These are phyloP conservation scores for Anthoceros angustus DNA, from an alignment of 225 moss, liverwort and hornwort genomes.

Conservation along the genomic window DNA sequence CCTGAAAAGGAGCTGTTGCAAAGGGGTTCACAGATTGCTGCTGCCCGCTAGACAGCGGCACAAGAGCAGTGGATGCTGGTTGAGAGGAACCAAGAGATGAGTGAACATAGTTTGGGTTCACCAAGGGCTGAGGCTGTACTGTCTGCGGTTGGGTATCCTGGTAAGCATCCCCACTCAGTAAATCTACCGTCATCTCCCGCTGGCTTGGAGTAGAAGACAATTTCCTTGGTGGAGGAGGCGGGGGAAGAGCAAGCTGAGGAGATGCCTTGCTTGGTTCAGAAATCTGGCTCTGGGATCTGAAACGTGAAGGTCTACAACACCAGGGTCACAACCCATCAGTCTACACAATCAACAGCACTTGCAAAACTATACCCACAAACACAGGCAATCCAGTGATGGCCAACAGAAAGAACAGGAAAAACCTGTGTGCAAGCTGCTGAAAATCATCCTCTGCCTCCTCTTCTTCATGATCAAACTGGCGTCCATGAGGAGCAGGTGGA, in stretches of 20 bases:
- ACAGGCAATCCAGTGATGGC: too few relatives aligned
- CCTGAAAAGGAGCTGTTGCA: neutral
- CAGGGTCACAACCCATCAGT: neutral
- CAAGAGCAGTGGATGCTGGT: constrained; percentile 22
- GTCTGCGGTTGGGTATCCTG: constrained; percentile 16
- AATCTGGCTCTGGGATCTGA: neutral
- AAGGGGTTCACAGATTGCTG: constrained; percentile 14
- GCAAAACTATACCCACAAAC: neutral
- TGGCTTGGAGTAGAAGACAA: constrained; percentile 20
- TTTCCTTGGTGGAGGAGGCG: constrained; percentile 46
- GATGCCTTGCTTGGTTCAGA: constrained; percentile 6
- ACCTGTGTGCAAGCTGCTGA: constrained; percentile 51
- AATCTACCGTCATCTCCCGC: constrained; percentile 43
- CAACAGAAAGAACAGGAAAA: constrained; percentile 3
- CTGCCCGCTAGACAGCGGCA: constrained; percentile 29
- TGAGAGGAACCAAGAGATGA: neutral
- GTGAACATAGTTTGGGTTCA: constrained; percentile 6
- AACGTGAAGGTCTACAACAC: neutral
- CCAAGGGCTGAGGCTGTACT: constrained; percentile 19
- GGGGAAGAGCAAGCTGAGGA: constrained; percentile 39
- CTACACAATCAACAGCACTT: neutral
- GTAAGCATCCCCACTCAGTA: constrained; percentile 65
- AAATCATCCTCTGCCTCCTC: constrained; percentile 43
- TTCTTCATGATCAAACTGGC: constrained; percentile 29
- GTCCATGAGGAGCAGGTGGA: constrained; percentile 1